Conservation (phyloP, 176 grass and related monocot species). For the Tillandsia fasciculata region DNA sequence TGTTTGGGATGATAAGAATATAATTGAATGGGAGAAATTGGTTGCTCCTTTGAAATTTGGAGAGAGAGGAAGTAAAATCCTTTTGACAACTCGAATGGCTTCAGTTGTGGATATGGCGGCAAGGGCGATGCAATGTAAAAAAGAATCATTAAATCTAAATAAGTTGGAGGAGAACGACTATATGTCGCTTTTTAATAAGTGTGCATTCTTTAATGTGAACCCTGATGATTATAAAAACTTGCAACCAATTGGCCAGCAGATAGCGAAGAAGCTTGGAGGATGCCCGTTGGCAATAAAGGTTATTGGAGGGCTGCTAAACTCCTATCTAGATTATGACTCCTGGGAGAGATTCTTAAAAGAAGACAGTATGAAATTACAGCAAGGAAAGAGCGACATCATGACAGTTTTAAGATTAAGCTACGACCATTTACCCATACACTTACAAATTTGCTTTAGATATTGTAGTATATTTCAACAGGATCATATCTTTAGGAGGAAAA, state of each 20-base stretch:
- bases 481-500: not conserved
- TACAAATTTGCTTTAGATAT: constrained; percentile 25
- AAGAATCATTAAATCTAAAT: not conserved
- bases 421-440: constrained; percentile 11
- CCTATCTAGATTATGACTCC: not conserved
- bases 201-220: constrained; percentile 18
- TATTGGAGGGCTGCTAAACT: constrained; percentile 14
- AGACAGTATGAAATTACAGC: not conserved
- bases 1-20: too few species aligned
- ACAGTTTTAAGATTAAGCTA: constrained; percentile 25
- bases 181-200: not conserved
- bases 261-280: constrained; percentile 13
- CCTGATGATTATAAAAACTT: constrained; percentile 3
- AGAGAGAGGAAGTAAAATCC: constrained; percentile 18
- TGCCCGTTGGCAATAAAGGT: constrained; percentile 22
- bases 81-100: constrained; percentile 10
- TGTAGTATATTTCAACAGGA: constrained; percentile 19
- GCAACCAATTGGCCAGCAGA: not conserved
- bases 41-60: constrained; percentile 15
- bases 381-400: constrained; percentile 12
- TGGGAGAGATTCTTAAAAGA: constrained; percentile 1
- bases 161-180: not conserved
- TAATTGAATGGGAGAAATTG: not conserved
- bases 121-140: not conserved
- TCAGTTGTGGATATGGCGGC: constrained; percentile 3